Percentiles rank a stretch among this genome's conserved stretches.
These are phyloP conservation scores for Syzygium grande DNA, from an alignment of 345 rosid genomes.

Conservation along the genomic window DNA sequence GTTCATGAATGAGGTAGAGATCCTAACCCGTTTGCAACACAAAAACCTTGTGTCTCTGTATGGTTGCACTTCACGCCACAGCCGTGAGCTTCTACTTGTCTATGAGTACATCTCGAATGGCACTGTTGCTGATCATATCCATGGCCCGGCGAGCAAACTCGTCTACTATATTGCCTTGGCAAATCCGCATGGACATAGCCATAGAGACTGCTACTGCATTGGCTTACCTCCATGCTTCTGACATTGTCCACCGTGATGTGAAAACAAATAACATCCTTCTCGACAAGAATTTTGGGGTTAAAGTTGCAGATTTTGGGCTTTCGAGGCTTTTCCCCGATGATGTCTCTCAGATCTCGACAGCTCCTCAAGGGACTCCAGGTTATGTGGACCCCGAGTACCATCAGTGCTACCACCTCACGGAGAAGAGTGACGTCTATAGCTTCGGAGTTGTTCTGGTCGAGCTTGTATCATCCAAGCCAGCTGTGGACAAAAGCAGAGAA, in stretches of 20 bases:
- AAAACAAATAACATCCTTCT: conserved; percentile 12
- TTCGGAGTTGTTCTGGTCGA: conserved; percentile 6
- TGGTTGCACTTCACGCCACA: conserved; percentile 25
- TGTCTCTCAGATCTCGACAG: conserved; percentile 4
- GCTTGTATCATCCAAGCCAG: conserved; percentile 4
- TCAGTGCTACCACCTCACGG: conserved; percentile 7
- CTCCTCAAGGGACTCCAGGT: conserved; percentile 15
- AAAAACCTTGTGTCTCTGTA: conserved; percentile 24
- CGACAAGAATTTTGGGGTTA: conserved; percentile 5
- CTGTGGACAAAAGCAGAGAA: conserved; percentile 7
- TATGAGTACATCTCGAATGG: conserved; percentile 6
- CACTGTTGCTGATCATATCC: conserved; percentile 8
- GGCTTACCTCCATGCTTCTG: conserved; percentile 5
- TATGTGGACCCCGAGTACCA: conserved; percentile 9
- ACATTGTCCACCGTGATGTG: conserved; percentile 5
- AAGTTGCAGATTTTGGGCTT: conserved; percentile 7
- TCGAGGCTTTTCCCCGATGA: conserved; percentile 2
- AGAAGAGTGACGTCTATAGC: conserved; percentile 11
- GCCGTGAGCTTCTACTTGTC: conserved; percentile 23
- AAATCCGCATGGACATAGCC: conserved; percentile 2
- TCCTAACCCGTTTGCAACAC: conserved; percentile 26
- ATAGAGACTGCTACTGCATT: conserved; percentile 6
- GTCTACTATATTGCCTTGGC: background rate
- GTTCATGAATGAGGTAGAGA: conserved; percentile 23
- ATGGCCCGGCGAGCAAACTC: background rate